Evolutionary conservation across 2,329 filamentous ascomycete genomes (phyloP).

Genomic region (Cordyceps farinosa): DNA sequence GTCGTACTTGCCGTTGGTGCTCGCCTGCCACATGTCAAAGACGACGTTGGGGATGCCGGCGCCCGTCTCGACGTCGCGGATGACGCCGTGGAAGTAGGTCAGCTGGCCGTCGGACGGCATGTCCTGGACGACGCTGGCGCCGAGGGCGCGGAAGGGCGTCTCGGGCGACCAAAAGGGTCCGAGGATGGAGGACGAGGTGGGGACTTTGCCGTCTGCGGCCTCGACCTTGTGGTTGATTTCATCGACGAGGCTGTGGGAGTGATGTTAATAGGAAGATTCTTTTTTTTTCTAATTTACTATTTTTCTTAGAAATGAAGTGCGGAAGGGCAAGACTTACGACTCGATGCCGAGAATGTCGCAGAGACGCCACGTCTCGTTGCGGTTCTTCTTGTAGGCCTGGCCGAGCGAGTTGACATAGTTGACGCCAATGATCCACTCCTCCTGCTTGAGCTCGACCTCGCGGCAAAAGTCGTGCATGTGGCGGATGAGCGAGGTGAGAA

Average conservation of each 20-base stretch:
- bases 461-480: constrained; percentile 77
- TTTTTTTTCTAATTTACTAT: no score
- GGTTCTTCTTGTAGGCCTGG: constrained; percentile 61
- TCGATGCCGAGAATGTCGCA: constrained; percentile 73
- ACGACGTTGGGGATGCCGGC: constrained; percentile 64
- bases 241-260: constrained; percentile 49
- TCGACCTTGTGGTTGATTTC: constrained; percentile 64
- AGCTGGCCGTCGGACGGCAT: constrained; percentile 55
- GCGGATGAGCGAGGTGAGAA: constrained; percentile 61
- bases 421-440: constrained; percentile 74
- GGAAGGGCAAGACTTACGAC: constrained; percentile 45
- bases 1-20: constrained; percentile 72
- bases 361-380: constrained; percentile 72
- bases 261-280: background rate
- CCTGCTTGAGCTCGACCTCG: constrained; percentile 71
- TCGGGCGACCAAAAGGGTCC: constrained; percentile 76
- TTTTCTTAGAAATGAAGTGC: no score
- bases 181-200: constrained; percentile 73
- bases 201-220: constrained; percentile 57
- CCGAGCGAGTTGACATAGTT: constrained; percentile 73
- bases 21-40: constrained; percentile 77
- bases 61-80: constrained; percentile 62
- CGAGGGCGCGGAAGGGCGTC: constrained; percentile 67
- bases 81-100: constrained; percentile 65
- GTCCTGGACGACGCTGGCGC: constrained; percentile 63